These are phyloP conservation scores for Pseudopithomyces maydicus DNA, from an alignment of 2,329 filamentous ascomycete species.

Conservation along the genomic window DNA sequence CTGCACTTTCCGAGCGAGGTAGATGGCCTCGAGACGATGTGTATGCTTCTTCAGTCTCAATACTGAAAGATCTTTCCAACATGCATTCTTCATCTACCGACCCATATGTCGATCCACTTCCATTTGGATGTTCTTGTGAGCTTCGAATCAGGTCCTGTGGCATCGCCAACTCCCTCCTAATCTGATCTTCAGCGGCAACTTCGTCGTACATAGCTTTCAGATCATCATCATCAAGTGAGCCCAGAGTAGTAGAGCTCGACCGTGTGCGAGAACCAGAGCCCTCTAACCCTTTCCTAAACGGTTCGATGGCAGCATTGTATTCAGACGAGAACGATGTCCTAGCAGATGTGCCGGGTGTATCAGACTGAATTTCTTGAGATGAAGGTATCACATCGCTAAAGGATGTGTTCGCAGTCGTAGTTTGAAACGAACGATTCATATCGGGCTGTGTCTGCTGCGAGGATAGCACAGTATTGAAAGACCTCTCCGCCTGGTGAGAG, in stretches of 20 bases:
- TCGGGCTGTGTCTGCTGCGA: constrained; percentile 25
- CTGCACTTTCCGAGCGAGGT: neutral
- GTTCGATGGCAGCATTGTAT: neutral
- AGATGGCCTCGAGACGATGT: neutral
- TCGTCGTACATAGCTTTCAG: constrained; percentile 10
- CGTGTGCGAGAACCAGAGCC: neutral
- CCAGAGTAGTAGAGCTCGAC: constrained; percentile 26
- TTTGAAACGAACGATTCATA: neutral
- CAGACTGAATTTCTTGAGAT: constrained; percentile 25
- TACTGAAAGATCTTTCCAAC: constrained; percentile 15
- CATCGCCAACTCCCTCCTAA: constrained; percentile 7
- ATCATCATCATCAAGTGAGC: constrained; percentile 24
- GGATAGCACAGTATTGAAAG: constrained; percentile 25
- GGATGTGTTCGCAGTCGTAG: constrained; percentile 24
- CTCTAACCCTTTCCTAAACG: neutral
- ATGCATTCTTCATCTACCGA: constrained; percentile 30
- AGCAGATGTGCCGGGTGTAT: constrained; percentile 16
- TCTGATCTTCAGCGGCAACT: neutral
- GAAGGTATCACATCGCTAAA: constrained; percentile 17
- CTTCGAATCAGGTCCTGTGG: constrained; percentile 7
- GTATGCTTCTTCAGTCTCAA: constrained; percentile 13
- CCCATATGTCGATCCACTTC: constrained; percentile 32
- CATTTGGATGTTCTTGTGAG: constrained; percentile 19
- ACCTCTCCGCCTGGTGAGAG: constrained; percentile 28
- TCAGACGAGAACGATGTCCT: constrained; percentile 27